Base-by-base conservation (phyloP, 345 rosid species). In the Eutrema japonicum region DNA sequence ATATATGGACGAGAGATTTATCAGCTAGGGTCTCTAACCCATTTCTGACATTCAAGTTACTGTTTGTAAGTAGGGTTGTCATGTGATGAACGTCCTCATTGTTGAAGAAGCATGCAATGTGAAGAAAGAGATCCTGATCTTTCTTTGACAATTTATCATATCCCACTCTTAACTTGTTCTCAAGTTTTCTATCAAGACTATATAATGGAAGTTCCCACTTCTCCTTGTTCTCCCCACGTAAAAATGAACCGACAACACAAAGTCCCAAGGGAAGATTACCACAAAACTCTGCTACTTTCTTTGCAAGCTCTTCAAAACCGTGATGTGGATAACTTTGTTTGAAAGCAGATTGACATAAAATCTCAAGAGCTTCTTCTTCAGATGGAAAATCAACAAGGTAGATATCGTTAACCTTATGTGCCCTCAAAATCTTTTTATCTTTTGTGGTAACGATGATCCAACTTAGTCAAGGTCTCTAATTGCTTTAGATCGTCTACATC, bases 91-190 rank as follows among this genome's bases (percentile, higher is more conserved):
- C 59, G 3, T 32, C 14, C 10, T 54, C 59, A 54, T 32, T 54
- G 38, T 13, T 30, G 59, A 54, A 54, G 6, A 54, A 54, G 22
- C 38, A 54, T 30, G 59, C 59, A 13, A 54, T 54, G 59, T 54
- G 38, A 7, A 54, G 59, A 54, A 54, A 54, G 6, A 54, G 59
- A 32, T 7, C 10, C 13, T 13, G 38, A 32, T 54, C 38, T 54
- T 53, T 3, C 38, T 1, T 11, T 7, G 7, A 7, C 10, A 54
- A 10, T 6, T 3, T 30, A 7, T 32, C 38, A 54, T 54, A 54
- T 30, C 59, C 59, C 35, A 54, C 22, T 54, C 59, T 54, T 13
- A 54, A 13, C 32, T 6, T 10, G 3, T 32, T 7, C 10, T 32
- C 59, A 30, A 7, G 3, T 12, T 13, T 54, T 54, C 22, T 54